Evolutionary conservation across 169 alveolate species (phyloP), one percentile per base, ranked within the genome.

Genomic region (Blepharisma undulans): DNA sequence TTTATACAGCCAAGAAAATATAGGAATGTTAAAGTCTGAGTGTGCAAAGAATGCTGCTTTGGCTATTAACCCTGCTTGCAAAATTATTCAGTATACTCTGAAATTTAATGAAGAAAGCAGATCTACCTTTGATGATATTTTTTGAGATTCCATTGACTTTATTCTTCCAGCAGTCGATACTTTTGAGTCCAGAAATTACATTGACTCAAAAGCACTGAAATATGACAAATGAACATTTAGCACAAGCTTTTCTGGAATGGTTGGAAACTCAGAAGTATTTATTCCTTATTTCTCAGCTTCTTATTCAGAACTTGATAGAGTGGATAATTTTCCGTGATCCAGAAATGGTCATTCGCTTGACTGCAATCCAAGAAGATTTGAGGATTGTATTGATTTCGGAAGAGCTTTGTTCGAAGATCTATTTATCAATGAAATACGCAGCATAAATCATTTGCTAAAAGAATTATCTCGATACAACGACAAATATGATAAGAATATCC

Each of bases 331-430:
- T n/a, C n/a, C n/a, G n/a, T n/a, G n/a, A n/a, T 93, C 99, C 97
- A 91, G 96, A 98, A 18, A 98, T 98, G 84, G 99, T 99, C 3
- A 96, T 99, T 92, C 99, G 0, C 92, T 97, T 82, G 96, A 98
- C 92, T 99, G 99, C 93, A 99, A 99, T 98, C 99, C 99, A 8
- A 97, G 98, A 91, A 98, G 98, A 91, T 99, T 99, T 80, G 99
- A 99, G 85, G 99, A 99, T 95, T 98, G 99, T 32, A 98, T 99
- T 71, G 99, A 99, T 94, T 99, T 99, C 99, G 99, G 99, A 0
- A 95, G 99, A 91, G 99, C 98, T 87, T 96, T 97, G 48, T 99
- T 99, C 94, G 99, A 98, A 91, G 99, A 99, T 87, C 78, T 97
- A 76, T 99, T 99, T 93, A 98, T 98, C 48, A 99, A 98, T 81